phyloP scores from a whole-genome alignment of 352 stramenopile species.

The Phytopythium vexans region DNA sequence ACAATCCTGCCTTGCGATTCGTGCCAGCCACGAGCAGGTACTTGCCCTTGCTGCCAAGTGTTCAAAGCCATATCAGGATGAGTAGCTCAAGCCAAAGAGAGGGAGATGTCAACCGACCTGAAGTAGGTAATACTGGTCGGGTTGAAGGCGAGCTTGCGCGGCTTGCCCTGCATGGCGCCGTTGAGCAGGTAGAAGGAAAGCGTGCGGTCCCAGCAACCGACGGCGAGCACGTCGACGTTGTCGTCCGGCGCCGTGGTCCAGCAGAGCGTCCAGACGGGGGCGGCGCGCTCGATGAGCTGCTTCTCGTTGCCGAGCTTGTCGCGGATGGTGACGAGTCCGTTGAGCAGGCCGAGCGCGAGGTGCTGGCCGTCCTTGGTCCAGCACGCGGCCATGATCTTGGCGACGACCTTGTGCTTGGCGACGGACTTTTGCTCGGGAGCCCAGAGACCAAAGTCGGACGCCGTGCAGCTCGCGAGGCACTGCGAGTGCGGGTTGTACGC shows the following conservation, averaged over 20 bases:
- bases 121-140: constrained; percentile 90
- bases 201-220: constrained; percentile 94
- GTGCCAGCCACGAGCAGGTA: constrained; percentile 90
- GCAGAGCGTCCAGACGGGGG: constrained; percentile 83
- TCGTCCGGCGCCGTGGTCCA: constrained; percentile 85
- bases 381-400: constrained; percentile 90
- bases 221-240: constrained; percentile 81
- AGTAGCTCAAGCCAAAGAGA: not conserved
- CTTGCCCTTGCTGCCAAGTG: constrained; percentile 68
- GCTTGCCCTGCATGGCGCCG: constrained; percentile 83
- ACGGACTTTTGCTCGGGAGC: constrained; percentile 92
- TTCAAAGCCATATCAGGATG: not conserved
- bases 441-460: constrained; percentile 94
- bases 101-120: constrained; percentile 22
- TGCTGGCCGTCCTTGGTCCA: constrained; percentile 92
- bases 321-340: constrained; percentile 88
- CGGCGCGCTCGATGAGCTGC: constrained; percentile 82
- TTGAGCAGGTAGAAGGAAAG: constrained; percentile 90
- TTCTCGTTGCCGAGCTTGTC: constrained; percentile 92
- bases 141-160: constrained; percentile 90
- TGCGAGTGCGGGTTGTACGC: constrained; percentile 92
- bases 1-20: constrained; percentile 85
- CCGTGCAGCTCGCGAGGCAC: constrained; percentile 92
- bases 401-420: constrained; percentile 92
- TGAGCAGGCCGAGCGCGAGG: constrained; percentile 90